Evolutionary conservation across 2,329 filamentous ascomycete species (phyloP).

Genomic region (Akanthomyces uredinophilus): DNA sequence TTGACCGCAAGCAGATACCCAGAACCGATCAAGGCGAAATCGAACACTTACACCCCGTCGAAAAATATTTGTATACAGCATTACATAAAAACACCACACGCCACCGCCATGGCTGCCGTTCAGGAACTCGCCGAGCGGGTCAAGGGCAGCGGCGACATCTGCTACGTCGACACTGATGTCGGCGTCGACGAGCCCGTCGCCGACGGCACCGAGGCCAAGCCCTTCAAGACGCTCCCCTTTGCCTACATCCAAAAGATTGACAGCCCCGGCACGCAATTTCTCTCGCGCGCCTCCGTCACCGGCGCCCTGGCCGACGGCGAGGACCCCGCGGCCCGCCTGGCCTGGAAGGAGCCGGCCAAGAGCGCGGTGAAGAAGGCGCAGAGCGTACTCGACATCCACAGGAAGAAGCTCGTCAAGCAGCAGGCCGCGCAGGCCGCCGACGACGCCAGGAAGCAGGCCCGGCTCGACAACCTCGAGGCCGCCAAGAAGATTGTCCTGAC

Average conservation of each 20-base stretch:
- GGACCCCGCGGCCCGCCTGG: constrained; percentile 57
- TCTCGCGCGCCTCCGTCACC: constrained; percentile 62
- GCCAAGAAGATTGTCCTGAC: constrained; percentile 68
- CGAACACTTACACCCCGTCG: background rate
- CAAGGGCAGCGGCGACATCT: constrained; percentile 40
- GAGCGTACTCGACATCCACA: constrained; percentile 67
- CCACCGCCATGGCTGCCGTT: constrained; percentile 34
- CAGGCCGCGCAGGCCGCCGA: constrained; percentile 66
- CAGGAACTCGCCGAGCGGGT: constrained; percentile 48
- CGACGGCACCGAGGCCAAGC: constrained; percentile 64
- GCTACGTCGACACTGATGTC: constrained; percentile 77
- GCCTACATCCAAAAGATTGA: constrained; percentile 69
- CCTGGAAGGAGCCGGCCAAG: constrained; percentile 80
- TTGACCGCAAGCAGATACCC: background rate
- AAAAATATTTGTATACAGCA: background rate
- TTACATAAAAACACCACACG: background rate
- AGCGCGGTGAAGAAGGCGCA: constrained; percentile 80
- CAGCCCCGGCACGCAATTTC: constrained; percentile 54
- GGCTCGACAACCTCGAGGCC: constrained; percentile 62
- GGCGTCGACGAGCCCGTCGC: constrained; percentile 66
- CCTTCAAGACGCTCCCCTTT: constrained; percentile 75
- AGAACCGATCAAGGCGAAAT: background rate
- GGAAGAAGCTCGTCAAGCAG: constrained; percentile 80
- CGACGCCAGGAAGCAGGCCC: constrained; percentile 66
- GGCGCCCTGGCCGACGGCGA: constrained; percentile 55